Evolutionary conservation across 345 rosid species (phyloP).

Genomic region (Corchorus olitorius): DNA sequence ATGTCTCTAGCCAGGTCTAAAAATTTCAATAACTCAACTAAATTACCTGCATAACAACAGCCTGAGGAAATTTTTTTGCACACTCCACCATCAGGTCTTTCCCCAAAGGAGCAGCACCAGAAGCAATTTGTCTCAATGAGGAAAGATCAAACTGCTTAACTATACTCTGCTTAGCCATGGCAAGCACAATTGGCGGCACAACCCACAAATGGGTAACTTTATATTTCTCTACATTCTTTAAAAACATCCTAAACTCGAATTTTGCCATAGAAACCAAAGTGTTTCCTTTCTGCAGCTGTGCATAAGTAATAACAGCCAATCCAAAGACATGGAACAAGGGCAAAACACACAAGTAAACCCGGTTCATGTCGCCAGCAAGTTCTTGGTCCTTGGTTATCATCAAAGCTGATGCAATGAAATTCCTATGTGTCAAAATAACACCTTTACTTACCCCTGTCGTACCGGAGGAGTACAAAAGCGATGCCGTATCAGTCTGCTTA

Average conservation of each 20-base stretch:
- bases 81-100: slow-evolving; percentile 89
- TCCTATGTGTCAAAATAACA: slow-evolving; percentile 74
- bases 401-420: slow-evolving; percentile 66
- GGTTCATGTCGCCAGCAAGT: slow-evolving; percentile 49
- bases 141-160: slow-evolving; percentile 70
- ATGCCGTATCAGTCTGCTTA: slow-evolving; percentile 66
- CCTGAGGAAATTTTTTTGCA: slow-evolving; percentile 59
- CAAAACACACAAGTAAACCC: slow-evolving; percentile 59
- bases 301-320: slow-evolving; percentile 43
- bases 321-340: slow-evolving; percentile 98
- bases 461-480: slow-evolving; percentile 83
- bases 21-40: background rate
- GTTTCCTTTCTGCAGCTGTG: slow-evolving; percentile 68
- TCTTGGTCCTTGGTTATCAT: slow-evolving; percentile 57
- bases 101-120: slow-evolving; percentile 90
- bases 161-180: slow-evolving; percentile 65
- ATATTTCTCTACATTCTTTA: slow-evolving; percentile 60
- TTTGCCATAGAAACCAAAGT: slow-evolving; percentile 63
- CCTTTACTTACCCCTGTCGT: slow-evolving; percentile 91
- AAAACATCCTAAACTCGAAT: slow-evolving; percentile 61
- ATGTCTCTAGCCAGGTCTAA: background rate
- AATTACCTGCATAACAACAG: slow-evolving; percentile 59
- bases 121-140: slow-evolving; percentile 63
- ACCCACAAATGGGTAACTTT: slow-evolving; percentile 74
- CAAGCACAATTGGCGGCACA: slow-evolving; percentile 84